Conservation (phyloP, 768 basidiomycete species). For the Amanita pallidorosea region DNA sequence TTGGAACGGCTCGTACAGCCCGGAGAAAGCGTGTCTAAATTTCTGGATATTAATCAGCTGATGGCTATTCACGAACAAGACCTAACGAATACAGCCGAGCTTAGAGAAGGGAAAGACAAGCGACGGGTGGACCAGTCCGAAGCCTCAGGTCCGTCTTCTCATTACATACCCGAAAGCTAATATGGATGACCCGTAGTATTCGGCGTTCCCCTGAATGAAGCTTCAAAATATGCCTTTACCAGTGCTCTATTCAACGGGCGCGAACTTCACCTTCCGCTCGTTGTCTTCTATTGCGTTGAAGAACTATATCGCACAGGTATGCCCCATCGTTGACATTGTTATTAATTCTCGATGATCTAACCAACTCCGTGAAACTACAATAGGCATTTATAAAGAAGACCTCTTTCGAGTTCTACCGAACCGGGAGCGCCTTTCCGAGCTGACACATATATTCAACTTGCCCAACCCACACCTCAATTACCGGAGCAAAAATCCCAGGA, state of each 20-base stretch:
- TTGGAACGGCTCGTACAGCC: not conserved
- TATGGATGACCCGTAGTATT: conserved; percentile 17
- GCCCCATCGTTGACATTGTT: not conserved
- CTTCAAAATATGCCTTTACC: conserved; percentile 23
- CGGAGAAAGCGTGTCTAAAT: not conserved
- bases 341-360: conserved; percentile 4
- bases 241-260: conserved; percentile 22
- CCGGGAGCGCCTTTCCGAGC: conserved; percentile 22
- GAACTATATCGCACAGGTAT: conserved; percentile 30
- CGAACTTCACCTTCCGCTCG: conserved; percentile 27
- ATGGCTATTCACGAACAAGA: conserved; percentile 14
- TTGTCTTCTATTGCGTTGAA: conserved; percentile 30
- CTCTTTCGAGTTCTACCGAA: conserved; percentile 24
- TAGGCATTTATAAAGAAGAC: conserved; percentile 23
- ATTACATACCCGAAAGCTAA: not conserved
- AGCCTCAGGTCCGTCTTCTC: conserved; percentile 6
- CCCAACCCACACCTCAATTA: conserved; percentile 13
- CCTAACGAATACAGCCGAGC: conserved; percentile 12
- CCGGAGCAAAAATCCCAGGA: not conserved
- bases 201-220: conserved; percentile 23
- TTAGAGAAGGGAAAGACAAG: conserved; percentile 5
- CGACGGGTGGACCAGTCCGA: conserved; percentile 3
- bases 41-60: conserved; percentile 12
- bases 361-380: not conserved
- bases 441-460: conserved; percentile 27